These are phyloP conservation scores for Xylaria flabelliformis DNA, from an alignment of 495 filamentous ascomycete genomes.

Conservation along the genomic window DNA sequence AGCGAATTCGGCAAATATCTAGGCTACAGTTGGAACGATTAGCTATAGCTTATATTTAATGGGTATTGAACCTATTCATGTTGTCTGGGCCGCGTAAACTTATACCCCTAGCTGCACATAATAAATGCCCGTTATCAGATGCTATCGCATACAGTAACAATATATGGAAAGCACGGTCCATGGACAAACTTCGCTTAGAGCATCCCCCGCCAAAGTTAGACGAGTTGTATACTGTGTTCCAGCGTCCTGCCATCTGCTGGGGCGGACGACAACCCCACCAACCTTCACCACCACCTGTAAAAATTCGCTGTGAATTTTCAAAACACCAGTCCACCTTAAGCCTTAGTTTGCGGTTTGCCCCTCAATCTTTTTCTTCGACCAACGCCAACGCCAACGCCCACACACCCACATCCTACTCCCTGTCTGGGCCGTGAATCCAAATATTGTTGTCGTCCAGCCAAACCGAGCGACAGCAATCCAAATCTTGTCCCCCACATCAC, in stretches of 20 bases:
- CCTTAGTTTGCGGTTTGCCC: conserved; percentile 31
- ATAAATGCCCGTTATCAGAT: not conserved
- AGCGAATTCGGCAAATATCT: not conserved
- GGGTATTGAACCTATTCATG: not conserved
- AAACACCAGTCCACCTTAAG: conserved; percentile 35
- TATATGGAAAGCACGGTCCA: not conserved
- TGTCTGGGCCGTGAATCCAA: conserved; percentile 8
- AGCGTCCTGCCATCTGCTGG: conserved; percentile 16
- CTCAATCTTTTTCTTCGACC: conserved; percentile 32
- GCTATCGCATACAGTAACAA: not conserved
- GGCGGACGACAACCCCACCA: conserved; percentile 33
- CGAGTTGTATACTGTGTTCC: not conserved
- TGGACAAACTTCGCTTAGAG: conserved; percentile 12
- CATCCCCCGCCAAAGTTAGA: not conserved
- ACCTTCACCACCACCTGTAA: conserved; percentile 42
- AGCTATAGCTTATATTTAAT: not conserved
- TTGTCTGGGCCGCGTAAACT: not conserved
- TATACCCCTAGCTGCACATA: not conserved
- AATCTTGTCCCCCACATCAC: not conserved
- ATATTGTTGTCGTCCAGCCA: conserved; percentile 15
- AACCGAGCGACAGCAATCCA: not conserved
- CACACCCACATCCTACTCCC: conserved; percentile 7
- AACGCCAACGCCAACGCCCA: conserved; percentile 18
- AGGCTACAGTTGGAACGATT: not conserved
- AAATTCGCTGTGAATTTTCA: conserved; percentile 44